Conservation (phyloP, 441 rosid species). For the Populus tomentosa region DNA sequence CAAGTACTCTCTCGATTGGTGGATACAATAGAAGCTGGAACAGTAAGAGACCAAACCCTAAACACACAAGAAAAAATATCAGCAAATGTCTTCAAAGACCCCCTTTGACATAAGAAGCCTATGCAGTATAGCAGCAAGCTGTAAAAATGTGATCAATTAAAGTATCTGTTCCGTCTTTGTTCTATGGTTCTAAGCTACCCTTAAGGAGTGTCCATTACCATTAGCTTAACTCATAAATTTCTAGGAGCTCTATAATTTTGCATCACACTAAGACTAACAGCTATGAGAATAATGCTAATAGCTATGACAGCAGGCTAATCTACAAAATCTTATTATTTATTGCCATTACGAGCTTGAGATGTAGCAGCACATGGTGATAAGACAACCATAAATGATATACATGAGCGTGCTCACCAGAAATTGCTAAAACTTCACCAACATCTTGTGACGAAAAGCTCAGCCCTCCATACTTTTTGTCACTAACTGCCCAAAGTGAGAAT, state of each 20-base stretch:
- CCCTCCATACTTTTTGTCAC: conserved; percentile 37
- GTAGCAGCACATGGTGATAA: background rate
- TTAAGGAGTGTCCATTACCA: background rate
- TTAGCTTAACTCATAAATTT: background rate
- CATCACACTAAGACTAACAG: background rate
- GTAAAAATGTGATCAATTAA: background rate
- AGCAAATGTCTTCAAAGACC: background rate
- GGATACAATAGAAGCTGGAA: conserved; percentile 64
- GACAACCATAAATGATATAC: background rate
- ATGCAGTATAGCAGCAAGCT: background rate
- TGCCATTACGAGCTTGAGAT: background rate
- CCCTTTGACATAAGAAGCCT: background rate
- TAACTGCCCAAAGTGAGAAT: conserved; percentile 42
- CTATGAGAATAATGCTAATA: background rate
- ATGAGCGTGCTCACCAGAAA: conserved; percentile 31
- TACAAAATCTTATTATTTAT: background rate
- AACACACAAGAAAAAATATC: conserved; percentile 1
- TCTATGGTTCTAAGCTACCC: background rate
- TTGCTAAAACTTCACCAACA: conserved; percentile 43
- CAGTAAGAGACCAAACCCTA: conserved; percentile 56
- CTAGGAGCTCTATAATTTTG: background rate
- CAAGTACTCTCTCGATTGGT: conserved; percentile 36
- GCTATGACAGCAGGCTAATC: background rate
- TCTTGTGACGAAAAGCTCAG: conserved; percentile 36
- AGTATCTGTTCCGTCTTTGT: background rate